Conservation (phyloP, 305 asterid species). For the Ruellia speciosa region DNA sequence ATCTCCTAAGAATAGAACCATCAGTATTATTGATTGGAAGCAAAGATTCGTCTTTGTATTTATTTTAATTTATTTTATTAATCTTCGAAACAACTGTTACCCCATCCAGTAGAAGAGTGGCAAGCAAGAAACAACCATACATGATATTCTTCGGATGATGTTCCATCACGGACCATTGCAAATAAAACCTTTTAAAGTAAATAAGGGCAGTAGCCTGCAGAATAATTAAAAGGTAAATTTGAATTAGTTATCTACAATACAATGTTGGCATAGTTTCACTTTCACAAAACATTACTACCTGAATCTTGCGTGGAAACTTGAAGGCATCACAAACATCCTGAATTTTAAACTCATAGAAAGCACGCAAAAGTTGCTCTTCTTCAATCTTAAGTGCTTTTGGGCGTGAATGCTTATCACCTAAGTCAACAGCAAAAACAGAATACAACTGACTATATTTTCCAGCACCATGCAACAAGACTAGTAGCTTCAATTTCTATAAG, state of each 20-base stretch:
- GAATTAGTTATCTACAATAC: slow-evolving; percentile 13
- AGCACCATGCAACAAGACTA: slow-evolving; percentile 15
- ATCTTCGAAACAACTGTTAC: slow-evolving; percentile 8
- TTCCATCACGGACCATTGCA: slow-evolving; percentile 96
- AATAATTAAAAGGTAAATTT: slow-evolving; percentile 19
- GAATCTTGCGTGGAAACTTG: slow-evolving; percentile 87
- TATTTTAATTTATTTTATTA: slow-evolving; percentile 1
- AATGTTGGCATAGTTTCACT: slow-evolving; percentile 14
- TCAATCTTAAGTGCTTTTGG: slow-evolving; percentile 76
- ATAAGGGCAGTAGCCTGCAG: slow-evolving; percentile 90
- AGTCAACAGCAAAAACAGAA: slow-evolving; percentile 22
- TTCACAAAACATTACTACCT: slow-evolving; percentile 38
- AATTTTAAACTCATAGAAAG: slow-evolving; percentile 79
- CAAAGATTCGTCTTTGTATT: neutral
- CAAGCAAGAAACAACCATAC: slow-evolving; percentile 37
- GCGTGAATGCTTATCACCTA: slow-evolving; percentile 74
- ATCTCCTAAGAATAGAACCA: neutral
- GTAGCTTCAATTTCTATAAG: slow-evolving; percentile 6
- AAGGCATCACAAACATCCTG: slow-evolving; percentile 95
- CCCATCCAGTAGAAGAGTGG: slow-evolving; percentile 5
- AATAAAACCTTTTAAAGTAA: slow-evolving; percentile 84
- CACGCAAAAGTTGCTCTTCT: slow-evolving; percentile 76
- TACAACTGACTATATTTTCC: slow-evolving; percentile 5
- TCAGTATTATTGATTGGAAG: neutral
- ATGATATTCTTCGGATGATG: slow-evolving; percentile 92